A percentile compares a stretch with the other conserved stretches of the same genome.
Conservation (phyloP, 257 asterid genomes). For the Nicotiana noctiflora region DNA sequence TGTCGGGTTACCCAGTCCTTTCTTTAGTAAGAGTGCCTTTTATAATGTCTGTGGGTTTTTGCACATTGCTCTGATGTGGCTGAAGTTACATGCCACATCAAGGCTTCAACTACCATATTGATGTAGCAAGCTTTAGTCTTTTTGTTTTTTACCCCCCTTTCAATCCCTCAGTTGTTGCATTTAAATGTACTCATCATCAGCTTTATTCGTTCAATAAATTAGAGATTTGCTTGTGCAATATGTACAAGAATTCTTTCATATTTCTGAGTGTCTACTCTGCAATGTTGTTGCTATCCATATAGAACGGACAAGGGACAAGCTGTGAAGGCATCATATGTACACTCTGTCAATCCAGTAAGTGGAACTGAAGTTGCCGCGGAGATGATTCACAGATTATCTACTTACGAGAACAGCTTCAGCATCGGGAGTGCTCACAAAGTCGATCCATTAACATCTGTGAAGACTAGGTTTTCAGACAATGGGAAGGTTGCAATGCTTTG, state of each 20-base stretch:
- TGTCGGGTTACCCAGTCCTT: no score
- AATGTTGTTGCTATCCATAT: not conserved
- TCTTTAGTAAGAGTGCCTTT: not conserved
- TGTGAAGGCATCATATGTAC: conserved; percentile 70
- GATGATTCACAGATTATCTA: conserved; percentile 65
- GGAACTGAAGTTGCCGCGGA: conserved; percentile 82
- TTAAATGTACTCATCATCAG: not conserved
- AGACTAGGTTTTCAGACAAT: conserved; percentile 60
- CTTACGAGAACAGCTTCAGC: conserved; percentile 62
- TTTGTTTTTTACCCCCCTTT: not conserved
- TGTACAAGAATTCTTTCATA: not conserved
- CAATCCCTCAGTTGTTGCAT: not conserved
- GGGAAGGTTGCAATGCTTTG: conserved; percentile 59
- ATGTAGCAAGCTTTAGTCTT: not conserved
- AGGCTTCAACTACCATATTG: not conserved
- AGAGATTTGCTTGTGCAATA: not conserved
- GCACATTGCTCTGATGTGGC: not conserved
- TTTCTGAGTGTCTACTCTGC: conserved; percentile 9
- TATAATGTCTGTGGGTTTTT: not conserved
- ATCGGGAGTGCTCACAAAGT: conserved; percentile 56
- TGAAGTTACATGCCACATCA: not conserved
- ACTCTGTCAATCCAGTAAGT: conserved; percentile 36
- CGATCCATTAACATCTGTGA: conserved; percentile 53
- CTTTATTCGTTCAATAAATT: not conserved
- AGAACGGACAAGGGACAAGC: conserved; percentile 82